Evolutionary conservation across 495 filamentous ascomycete species (phyloP).

Genomic region (Hyaloscypha bicolor): DNA sequence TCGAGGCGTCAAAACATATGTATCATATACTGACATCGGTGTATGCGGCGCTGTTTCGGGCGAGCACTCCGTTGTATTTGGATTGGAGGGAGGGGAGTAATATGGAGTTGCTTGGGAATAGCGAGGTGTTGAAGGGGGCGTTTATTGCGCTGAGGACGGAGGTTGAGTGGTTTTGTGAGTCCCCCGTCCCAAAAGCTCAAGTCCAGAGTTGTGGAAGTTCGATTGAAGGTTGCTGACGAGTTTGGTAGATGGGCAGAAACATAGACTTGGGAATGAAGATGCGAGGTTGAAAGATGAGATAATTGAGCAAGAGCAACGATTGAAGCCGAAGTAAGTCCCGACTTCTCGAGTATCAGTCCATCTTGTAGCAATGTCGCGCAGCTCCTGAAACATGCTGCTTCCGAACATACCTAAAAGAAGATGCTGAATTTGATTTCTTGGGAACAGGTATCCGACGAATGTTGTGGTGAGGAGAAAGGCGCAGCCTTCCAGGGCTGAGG

Average conservation of each 20-base stretch:
- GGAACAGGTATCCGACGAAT: background rate
- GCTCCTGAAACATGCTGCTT: too few relatives aligned
- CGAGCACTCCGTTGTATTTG: background rate
- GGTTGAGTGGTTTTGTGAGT: constrained; percentile 8
- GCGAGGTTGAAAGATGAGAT: background rate
- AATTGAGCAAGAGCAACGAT: background rate
- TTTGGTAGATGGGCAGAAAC: background rate
- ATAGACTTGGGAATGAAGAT: constrained; percentile 5
- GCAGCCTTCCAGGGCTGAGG: background rate
- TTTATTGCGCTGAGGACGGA: constrained; percentile 4
- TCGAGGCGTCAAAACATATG: constrained; percentile 3
- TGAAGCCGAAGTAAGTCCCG: background rate
- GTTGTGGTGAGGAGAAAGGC: background rate
- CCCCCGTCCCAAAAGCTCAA: background rate
- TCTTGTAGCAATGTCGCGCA: too few relatives aligned
- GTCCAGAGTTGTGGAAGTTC: background rate
- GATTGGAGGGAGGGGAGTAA: background rate
- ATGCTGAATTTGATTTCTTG: too few relatives aligned
- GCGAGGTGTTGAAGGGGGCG: background rate
- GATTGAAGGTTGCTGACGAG: background rate
- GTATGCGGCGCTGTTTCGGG: background rate
- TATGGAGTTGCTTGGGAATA: background rate
- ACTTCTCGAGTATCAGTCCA: too few relatives aligned
- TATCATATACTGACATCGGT: background rate
- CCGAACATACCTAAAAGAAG: too few relatives aligned